Evolutionary conservation across 768 basidiomycete species (phyloP), one percentile per base, ranked within the genome.

Genomic region (Pleurotus platypus): DNA sequence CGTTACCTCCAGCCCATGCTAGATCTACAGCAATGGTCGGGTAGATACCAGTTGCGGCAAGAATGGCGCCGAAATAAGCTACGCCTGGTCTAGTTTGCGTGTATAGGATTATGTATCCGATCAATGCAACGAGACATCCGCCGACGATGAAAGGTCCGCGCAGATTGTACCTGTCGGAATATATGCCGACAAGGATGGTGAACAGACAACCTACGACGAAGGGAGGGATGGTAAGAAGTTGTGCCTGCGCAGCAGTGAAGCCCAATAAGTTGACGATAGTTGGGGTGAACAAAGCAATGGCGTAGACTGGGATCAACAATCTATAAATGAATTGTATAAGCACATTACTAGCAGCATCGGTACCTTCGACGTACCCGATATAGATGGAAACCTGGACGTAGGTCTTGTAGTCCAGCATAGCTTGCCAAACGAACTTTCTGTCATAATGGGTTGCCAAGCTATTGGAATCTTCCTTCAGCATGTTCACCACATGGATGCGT

Each of bases 1-100:
- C 76, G 54, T 83, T 81, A 6, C 78, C 78, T 2, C 77, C 74
- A 1, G 72, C 78, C 85, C 85, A 86, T 37, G 82, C 80, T 1
- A 86, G 65, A 24, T 65, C 63, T 16, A 83, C 63, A 1, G 75
- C 70, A 51, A 84, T 72, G 5, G 75, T 77, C 0, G 85, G 80
- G 61, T 70, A 84, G 5, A 82, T 77, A 16, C 84, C 84, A 16
- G 73, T 66, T 3, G 82, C 78, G 24, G 80, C 77, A 40, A 85
- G 66, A 27, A 85, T 56, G 4, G 78, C 68, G 1, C 79, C 84
- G 6, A 69, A 66, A 60, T 85, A 85, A 2, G 69, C 79, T 53
- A 64, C 74, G 5, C 66, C 71, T 20, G 73, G 66, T 3, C 57
- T 57, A 3, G 49, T 54, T 61, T 69, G 58, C 6, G 70, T 69